phyloP scores from a whole-genome alignment of 257 asterid genomes.

The Petrea volubilis region DNA sequence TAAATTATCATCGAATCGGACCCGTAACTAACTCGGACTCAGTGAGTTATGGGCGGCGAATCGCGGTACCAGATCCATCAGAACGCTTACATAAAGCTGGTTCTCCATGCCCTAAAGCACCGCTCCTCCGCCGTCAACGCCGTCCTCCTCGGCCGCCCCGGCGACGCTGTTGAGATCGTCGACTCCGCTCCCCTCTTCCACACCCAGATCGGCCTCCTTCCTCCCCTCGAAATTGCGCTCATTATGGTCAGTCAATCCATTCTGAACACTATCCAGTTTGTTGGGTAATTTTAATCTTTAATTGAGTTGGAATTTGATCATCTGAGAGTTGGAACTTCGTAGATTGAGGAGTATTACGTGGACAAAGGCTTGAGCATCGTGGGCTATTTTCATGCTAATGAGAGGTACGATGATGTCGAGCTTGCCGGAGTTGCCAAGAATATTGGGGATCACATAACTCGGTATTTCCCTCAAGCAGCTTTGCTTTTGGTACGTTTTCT shows the following conservation, averaged over 20 bases:
- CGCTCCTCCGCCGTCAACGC: constrained; percentile 83
- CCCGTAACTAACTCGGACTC: constrained; percentile 11
- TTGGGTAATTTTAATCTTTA: neutral
- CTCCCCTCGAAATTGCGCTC: constrained; percentile 92
- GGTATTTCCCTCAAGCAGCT: constrained; percentile 87
- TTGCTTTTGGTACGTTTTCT: constrained; percentile 72
- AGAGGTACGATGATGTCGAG: constrained; percentile 80
- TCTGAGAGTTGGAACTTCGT: constrained; percentile 10
- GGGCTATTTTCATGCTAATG: constrained; percentile 96
- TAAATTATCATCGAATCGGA: neutral
- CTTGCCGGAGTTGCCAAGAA: constrained; percentile 75
- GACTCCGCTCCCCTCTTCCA: constrained; percentile 95
- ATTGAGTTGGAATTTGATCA: neutral
- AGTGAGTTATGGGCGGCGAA: constrained; percentile 72
- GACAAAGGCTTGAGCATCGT: constrained; percentile 81
- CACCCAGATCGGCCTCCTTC: constrained; percentile 89
- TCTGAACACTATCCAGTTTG: neutral
- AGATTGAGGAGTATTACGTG: constrained; percentile 86
- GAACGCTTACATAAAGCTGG: constrained; percentile 85
- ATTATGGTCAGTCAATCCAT: constrained; percentile 56
- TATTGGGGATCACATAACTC: constrained; percentile 84
- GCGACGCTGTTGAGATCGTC: constrained; percentile 56
- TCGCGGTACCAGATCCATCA: constrained; percentile 82
- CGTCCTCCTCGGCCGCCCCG: constrained; percentile 80
- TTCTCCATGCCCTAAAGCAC: constrained; percentile 91